These are phyloP conservation scores for Kurtzmaniella quercitrusa DNA, from an alignment of 1,139 yeast species.

Conservation along the genomic window DNA sequence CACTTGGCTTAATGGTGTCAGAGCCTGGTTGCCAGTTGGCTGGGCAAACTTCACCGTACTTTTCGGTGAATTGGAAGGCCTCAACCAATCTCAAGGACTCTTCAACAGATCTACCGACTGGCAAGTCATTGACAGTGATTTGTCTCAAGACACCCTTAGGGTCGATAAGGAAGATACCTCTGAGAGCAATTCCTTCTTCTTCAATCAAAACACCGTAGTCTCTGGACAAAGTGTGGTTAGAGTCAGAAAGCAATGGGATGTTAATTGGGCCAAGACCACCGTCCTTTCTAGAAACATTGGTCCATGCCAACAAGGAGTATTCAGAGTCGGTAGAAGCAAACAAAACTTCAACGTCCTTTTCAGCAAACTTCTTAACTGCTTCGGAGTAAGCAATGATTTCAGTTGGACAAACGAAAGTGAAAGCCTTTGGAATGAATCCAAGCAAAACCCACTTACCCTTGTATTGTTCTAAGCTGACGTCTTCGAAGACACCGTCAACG, in stretches of 20 bases:
- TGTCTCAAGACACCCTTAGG: conserved; percentile 94
- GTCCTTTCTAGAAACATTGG: conserved; percentile 91
- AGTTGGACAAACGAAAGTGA: conserved; percentile 99
- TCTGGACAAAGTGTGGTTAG: conserved; percentile 89
- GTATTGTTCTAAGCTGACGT: conserved; percentile 88
- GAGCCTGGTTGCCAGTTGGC: conserved; percentile 99
- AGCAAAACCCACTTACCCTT: conserved; percentile 96
- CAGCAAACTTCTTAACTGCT: conserved; percentile 84
- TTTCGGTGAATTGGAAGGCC: conserved; percentile 98
- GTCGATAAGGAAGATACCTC: conserved; percentile 97
- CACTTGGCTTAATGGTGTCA: conserved; percentile 89
- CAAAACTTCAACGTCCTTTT: conserved; percentile 81
- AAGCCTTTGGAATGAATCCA: conserved; percentile 97
- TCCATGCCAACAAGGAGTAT: conserved; percentile 96
- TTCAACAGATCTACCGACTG: conserved; percentile 98
- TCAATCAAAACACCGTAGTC: conserved; percentile 97
- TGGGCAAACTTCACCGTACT: conserved; percentile 98
- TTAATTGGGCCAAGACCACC: conserved; percentile 97
- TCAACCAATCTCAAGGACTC: conserved; percentile 96
- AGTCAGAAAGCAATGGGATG: conserved; percentile 93
- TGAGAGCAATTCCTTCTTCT: conserved; percentile 93
- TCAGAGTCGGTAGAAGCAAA: conserved; percentile 98
- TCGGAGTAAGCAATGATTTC: conserved; percentile 98
- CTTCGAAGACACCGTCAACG: conserved; percentile 92
- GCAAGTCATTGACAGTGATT: conserved; percentile 94